Base-by-base conservation (phyloP, 2,329 filamentous ascomycete genomes). In the Stemphylium vesicarium region DNA sequence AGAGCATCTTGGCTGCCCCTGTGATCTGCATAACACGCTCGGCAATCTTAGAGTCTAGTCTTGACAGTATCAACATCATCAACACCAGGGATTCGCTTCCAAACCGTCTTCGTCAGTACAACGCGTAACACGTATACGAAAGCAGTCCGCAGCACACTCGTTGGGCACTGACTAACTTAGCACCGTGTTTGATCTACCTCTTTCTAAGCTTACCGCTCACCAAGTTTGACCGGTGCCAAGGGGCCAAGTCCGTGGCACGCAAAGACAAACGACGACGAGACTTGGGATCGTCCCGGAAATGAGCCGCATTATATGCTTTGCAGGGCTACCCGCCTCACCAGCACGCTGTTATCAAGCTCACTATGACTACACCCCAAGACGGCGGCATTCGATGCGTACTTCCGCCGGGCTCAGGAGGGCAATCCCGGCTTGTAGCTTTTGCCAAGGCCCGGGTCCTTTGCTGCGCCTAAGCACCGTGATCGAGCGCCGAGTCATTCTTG, bases 201-300 rank as follows among this genome's bases (percentile, higher is more conserved):
- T 12, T 22, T 43, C n/a, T 45, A 33, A 41, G 33, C 37, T 57
- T 50, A 54, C 44, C 38, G 47, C 33, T 33, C 44, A 16, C 18
- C 26, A 40, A 16, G 37, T 46, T 40, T 20, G 42, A 15, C 48
- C 18, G 20, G 10, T 44, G 61, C 61, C 61, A 64, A 64, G 61
- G 22, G 35, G 59, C 54, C 59, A 64, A 62, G 59, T 47, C 41
- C 56, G 47, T 60, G 56, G 54, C 54, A 33, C 51, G 32, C 48
- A 50, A 50, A 38, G 44, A 46, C 45, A 54, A 53, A 43, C 47
- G 31, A 53, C 33, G 40, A 53, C 50, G 46, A 46, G 47, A 46
- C 41, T 33, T 45, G n/a, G 22, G 31, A 49, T 39, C 51, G 45
- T 41, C 29, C 33, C 38, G 32, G n/a, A 35, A 12, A 26, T 29